Percentiles rank a stretch among this genome's conserved stretches.
Evolutionary conservation across 2,329 filamentous ascomycete genomes (phyloP).

Genomic region (Penicillium sp.): DNA sequence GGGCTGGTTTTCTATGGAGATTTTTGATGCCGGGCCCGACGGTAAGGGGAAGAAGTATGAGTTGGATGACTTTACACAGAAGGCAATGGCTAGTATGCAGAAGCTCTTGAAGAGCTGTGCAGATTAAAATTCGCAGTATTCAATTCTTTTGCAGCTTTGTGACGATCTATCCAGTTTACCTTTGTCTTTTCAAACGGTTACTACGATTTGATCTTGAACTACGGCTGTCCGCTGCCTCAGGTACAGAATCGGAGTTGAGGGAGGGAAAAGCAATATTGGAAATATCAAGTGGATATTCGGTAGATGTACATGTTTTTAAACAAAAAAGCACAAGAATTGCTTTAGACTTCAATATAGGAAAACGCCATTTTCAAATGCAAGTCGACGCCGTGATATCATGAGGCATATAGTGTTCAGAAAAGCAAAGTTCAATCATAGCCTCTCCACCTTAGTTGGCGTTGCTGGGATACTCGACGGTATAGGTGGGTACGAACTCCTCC

Average conservation of each 20-base stretch:
- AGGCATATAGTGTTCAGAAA: constrained; percentile 17
- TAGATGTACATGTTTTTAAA: constrained; percentile 5
- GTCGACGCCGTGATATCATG: constrained; percentile 24
- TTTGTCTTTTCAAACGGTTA: too few relatives aligned
- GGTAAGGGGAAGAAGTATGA: constrained; percentile 58
- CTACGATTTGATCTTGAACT: too few relatives aligned
- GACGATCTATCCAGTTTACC: too few relatives aligned
- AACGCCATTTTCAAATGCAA: constrained; percentile 29
- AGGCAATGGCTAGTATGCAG: constrained; percentile 56
- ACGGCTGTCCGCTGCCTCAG: too few relatives aligned
- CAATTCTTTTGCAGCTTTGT: too few relatives aligned
- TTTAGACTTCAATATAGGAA: background rate
- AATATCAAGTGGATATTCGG: background rate
- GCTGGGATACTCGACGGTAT: constrained; percentile 70
- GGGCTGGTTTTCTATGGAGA: constrained; percentile 70
- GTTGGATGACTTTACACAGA: constrained; percentile 54
- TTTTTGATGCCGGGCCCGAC: constrained; percentile 66
- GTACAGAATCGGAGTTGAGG: too few relatives aligned
- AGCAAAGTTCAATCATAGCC: background rate
- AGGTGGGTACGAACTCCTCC: constrained; percentile 72
- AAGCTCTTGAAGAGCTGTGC: constrained; percentile 48
- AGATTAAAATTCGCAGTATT: background rate
- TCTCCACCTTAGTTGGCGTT: constrained; percentile 60
- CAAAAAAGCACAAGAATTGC: background rate
- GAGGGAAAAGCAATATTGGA: too few relatives aligned